A percentile compares a stretch with the other conserved stretches of the same genome.
phyloP scores from a whole-genome alignment of 2,329 filamentous ascomycete genomes.

The Saccharata proteae region DNA sequence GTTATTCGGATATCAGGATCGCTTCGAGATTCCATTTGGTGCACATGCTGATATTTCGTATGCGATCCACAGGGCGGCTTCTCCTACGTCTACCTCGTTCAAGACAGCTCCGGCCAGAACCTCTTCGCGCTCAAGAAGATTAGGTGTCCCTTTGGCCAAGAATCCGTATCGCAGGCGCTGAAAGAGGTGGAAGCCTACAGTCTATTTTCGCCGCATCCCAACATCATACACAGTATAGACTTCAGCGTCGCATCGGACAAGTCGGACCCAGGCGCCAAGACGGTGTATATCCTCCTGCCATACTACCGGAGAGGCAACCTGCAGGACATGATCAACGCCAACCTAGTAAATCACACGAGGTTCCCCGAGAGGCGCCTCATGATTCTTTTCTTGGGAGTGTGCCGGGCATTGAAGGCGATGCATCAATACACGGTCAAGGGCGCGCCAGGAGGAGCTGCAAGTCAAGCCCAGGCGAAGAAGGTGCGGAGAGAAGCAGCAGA shows the following conservation, averaged over 20 bases:
- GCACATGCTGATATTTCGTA: background rate
- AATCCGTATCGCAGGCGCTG: slow-evolving; percentile 88
- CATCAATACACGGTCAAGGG: slow-evolving; percentile 66
- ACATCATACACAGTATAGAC: slow-evolving; percentile 79
- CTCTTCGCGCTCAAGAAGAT: slow-evolving; percentile 98
- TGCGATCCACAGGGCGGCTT: slow-evolving; percentile 64
- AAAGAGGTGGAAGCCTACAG: slow-evolving; percentile 96
- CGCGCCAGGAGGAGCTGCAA: slow-evolving; percentile 38
- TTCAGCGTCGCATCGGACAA: slow-evolving; percentile 67
- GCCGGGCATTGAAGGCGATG: slow-evolving; percentile 77
- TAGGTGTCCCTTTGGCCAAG: slow-evolving; percentile 91
- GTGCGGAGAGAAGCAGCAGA: slow-evolving; percentile 43
- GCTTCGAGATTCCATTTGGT: too few relatives aligned
- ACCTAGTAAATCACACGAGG: slow-evolving; percentile 83
- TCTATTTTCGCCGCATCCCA: slow-evolving; percentile 68
- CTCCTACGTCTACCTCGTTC: slow-evolving; percentile 96
- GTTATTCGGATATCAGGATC: background rate
- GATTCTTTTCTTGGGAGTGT: slow-evolving; percentile 84
- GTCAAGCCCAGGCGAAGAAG: slow-evolving; percentile 42
- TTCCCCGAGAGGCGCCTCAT: slow-evolving; percentile 85
- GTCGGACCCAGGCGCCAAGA: slow-evolving; percentile 61
- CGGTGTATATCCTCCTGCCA: slow-evolving; percentile 89
- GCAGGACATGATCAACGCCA: slow-evolving; percentile 97
- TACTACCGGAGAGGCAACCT: slow-evolving; percentile 94
- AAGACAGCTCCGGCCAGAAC: slow-evolving; percentile 72